Evolutionary conservation across 1,284 basidiomycete genomes (phyloP).

Genomic region (Inonotus obliquus): DNA sequence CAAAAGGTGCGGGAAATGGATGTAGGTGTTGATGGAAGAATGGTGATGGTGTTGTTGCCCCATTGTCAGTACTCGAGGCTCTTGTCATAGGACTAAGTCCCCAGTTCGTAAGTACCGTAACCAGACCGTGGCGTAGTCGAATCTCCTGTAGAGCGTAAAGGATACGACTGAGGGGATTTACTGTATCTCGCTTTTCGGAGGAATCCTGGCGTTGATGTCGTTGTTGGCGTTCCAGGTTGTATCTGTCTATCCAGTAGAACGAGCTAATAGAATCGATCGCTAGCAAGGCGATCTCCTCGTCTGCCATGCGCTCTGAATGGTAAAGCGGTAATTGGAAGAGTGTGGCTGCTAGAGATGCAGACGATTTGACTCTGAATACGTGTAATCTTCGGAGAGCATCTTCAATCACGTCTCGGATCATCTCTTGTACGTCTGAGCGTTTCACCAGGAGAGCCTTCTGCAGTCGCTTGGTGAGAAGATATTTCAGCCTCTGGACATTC

Average conservation of each 20-base stretch:
- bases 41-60: conserved; percentile 20
- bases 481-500: conserved; percentile 47
- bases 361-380: conserved; percentile 62
- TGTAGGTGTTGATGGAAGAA: conserved; percentile 51
- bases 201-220: conserved; percentile 24
- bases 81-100: conserved; percentile 38
- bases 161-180: conserved; percentile 41
- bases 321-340: conserved; percentile 56
- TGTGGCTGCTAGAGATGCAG: conserved; percentile 61
- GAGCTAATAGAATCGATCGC: conserved; percentile 72
- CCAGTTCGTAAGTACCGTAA: conserved; percentile 64
- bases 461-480: conserved; percentile 43
- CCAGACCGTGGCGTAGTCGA: conserved; percentile 44
- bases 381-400: conserved; percentile 50
- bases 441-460: conserved; percentile 24
- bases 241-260: conserved; percentile 75
- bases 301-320: conserved; percentile 42
- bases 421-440: conserved; percentile 9
- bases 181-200: conserved; percentile 19
- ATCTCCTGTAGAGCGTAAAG: conserved; percentile 47
- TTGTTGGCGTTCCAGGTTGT: conserved; percentile 48
- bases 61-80: conserved; percentile 12
- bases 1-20: conserved; percentile 38
- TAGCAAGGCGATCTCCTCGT: conserved; percentile 54
- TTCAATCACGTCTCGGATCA: conserved; percentile 31